Evolutionary conservation across 2,329 filamentous ascomycete genomes (phyloP).

Genomic region (Chalaropsis thielavioides): DNA sequence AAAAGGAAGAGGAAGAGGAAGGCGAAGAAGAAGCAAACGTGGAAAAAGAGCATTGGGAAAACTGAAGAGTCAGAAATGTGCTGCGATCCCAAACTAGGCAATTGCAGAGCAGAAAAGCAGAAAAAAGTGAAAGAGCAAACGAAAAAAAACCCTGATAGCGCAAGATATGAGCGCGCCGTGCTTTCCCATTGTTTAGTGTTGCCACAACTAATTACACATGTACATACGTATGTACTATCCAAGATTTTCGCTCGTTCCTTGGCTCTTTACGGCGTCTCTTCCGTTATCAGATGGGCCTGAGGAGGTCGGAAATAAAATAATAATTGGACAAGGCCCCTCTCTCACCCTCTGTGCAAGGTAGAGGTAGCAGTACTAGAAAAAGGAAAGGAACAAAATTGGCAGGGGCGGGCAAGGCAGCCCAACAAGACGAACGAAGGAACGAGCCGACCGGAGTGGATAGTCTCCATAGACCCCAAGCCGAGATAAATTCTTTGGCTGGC

Average conservation of each 20-base stretch:
- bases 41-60: no score
- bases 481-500: not conserved
- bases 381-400: not conserved
- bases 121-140: no score
- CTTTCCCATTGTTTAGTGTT: no score
- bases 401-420: not conserved
- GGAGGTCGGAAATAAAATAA: not conserved
- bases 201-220: no score
- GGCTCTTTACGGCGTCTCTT: not conserved
- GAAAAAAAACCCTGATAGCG: no score
- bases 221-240: no score
- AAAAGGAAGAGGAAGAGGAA: not conserved
- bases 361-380: not conserved
- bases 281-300: not conserved
- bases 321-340: not conserved
- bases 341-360: not conserved
- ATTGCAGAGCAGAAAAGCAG: no score
- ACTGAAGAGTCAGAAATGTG: no score
- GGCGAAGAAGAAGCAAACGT: not conserved
- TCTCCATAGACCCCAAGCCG: not conserved
- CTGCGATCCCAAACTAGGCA: no score
- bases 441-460: not conserved
- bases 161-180: no score
- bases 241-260: no score
- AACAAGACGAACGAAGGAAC: not conserved